Evolutionary conservation across 2,329 filamentous ascomycete genomes (phyloP), one percentile per base, ranked within the genome.

Genomic region (Penicillium decumbens): DNA sequence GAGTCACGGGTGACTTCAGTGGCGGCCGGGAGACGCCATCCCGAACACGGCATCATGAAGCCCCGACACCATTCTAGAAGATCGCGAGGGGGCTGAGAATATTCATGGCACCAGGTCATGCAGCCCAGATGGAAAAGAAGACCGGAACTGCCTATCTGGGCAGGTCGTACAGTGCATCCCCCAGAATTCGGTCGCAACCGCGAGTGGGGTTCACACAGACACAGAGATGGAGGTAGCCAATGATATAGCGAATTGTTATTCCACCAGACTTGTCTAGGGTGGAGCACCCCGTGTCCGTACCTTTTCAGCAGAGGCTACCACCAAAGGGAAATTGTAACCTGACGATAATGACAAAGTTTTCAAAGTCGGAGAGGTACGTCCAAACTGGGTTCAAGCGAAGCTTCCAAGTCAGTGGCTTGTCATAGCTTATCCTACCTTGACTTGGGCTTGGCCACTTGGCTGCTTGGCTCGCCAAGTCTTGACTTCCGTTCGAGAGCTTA

Each of bases 71-170:
- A 37, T 37, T 37, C 24, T 32, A 35, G 27, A 41, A 23, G 8
- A 13, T 25, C 10, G 8, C 15, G 6, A 10, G 23, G 37, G 37
- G 29, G n/a, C 10, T 13, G 28, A 15, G 9, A 12, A 13, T n/a
- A 9, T 28, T 30, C 40, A 48, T 32, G 25, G 25, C 37, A 41
- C 44, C 45, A 43, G 32, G 29, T 48, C 28, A 18, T 18, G 15
- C 15, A 54, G 47, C 38, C 42, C 33, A 41, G 33, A 18, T 8
- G 33, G 35, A 37, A 43, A 46, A 35, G 24, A 28, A 46, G 23
- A 37, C 43, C 56, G 56, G 57, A 59, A 58, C 53, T 59, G 55
- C 57, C 57, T 54, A 13, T 44, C 51, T 41, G 29, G 51, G 56
- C 37, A 59, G 38, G 48, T 58, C 18, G 30, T 6, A 40, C 25